phyloP scores from a whole-genome alignment of 108 stramenopile genomes.

The Schizochytrium sp. region DNA sequence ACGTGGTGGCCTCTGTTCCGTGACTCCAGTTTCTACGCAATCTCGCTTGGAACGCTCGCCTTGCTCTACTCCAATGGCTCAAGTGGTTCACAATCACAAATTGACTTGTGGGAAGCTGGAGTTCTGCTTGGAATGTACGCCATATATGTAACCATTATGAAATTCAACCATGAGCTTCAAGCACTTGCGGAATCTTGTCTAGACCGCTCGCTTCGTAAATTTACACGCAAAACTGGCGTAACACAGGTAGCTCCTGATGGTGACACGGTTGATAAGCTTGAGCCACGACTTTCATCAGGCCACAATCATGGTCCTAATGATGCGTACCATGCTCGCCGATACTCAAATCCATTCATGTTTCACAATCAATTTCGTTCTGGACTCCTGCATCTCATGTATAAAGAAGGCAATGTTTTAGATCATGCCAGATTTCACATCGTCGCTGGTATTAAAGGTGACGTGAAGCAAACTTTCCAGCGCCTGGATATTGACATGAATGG shows the following conservation, averaged over 20 bases:
- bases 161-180: slow-evolving; percentile 66
- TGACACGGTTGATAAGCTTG: neutral
- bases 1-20: slow-evolving; percentile 72
- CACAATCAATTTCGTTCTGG: slow-evolving; percentile 8
- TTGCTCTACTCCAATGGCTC: slow-evolving; percentile 34
- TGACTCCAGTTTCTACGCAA: slow-evolving; percentile 64
- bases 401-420: slow-evolving; percentile 31
- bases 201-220: neutral
- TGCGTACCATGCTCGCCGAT: neutral
- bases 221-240: neutral
- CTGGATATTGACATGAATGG: slow-evolving; percentile 27
- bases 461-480: slow-evolving; percentile 7
- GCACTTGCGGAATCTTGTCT: neutral
- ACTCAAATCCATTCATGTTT: neutral
- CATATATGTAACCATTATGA: slow-evolving; percentile 68
- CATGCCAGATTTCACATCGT: neutral
- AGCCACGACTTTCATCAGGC: neutral
- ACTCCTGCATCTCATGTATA: slow-evolving; percentile 11
- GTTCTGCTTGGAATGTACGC: slow-evolving; percentile 63
- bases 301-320: neutral
- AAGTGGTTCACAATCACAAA: neutral
- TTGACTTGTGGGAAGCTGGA: slow-evolving; percentile 63
- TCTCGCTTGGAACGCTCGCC: slow-evolving; percentile 57
- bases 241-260: neutral
- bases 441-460: slow-evolving; percentile 11